phyloP scores from a whole-genome alignment of 345 rosid species.

The Eucalyptus tenuipes region DNA sequence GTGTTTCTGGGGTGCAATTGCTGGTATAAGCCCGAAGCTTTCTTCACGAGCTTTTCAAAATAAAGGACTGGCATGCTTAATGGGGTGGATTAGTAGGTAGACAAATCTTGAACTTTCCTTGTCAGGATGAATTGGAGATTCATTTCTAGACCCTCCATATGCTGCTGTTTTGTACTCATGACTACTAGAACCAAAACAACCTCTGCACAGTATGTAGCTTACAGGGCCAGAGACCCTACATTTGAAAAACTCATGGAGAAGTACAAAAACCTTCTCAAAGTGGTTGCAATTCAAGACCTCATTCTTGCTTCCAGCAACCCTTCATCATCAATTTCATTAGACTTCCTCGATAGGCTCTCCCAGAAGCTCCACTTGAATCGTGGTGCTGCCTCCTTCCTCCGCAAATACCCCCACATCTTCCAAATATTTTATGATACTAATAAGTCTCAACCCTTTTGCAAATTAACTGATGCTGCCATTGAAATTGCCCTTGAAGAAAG shows the following conservation, averaged over 20 bases:
- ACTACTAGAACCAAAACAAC: slow-evolving; percentile 44
- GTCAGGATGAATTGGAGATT: background rate
- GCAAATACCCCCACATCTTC: slow-evolving; percentile 74
- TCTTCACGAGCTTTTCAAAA: background rate
- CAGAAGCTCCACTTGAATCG: slow-evolving; percentile 84
- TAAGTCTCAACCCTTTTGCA: slow-evolving; percentile 49
- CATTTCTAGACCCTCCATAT: background rate
- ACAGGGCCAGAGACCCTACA: slow-evolving; percentile 64
- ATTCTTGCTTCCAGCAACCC: slow-evolving; percentile 33
- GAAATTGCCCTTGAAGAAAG: slow-evolving; percentile 50
- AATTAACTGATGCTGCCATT: slow-evolving; percentile 42
- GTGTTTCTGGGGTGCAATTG: background rate
- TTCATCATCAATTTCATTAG: slow-evolving; percentile 52
- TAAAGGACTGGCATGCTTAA: background rate
- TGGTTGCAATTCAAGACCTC: slow-evolving; percentile 68
- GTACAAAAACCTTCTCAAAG: slow-evolving; percentile 71
- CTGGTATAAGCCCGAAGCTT: background rate
- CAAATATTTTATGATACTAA: slow-evolving; percentile 48
- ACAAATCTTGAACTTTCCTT: background rate
- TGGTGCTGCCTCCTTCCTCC: slow-evolving; percentile 66
- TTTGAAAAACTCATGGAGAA: slow-evolving; percentile 89
- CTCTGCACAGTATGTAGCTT: slow-evolving; percentile 66
- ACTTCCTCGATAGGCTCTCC: slow-evolving; percentile 75
- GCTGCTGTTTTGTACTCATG: background rate
- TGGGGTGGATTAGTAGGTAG: background rate